A percentile compares a stretch with the other conserved stretches of the same genome.
Conservation (phyloP, 2,329 filamentous ascomycete genomes). For the Alternaria triticina region DNA sequence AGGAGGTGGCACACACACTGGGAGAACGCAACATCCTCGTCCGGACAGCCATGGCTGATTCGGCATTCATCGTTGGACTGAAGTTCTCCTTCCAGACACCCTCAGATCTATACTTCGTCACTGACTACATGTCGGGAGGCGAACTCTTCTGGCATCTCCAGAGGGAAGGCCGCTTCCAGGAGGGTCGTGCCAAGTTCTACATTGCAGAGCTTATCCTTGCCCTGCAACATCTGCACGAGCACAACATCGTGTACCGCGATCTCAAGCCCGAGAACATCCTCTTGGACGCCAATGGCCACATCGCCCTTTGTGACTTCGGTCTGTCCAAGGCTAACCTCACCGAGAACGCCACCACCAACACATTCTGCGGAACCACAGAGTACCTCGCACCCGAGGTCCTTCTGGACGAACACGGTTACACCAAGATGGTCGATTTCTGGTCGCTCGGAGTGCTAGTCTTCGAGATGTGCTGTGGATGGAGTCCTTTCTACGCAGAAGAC, state of each 20-base stretch:
- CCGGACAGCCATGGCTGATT: conserved; percentile 92
- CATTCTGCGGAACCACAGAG: conserved; percentile 97
- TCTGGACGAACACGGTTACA: conserved; percentile 95
- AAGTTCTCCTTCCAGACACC: conserved; percentile 99
- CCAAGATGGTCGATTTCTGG: conserved; percentile 99
- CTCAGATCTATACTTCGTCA: conserved; percentile 96
- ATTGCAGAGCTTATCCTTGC: conserved; percentile 97
- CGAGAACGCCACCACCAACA: conserved; percentile 97
- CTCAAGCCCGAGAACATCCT: conserved; percentile 98
- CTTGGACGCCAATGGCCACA: conserved; percentile 95
- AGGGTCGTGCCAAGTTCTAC: conserved; percentile 96
- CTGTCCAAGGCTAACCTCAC: conserved; percentile 96
- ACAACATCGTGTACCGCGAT: conserved; percentile 97
- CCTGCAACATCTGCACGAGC: conserved; percentile 91
- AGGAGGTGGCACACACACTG: conserved; percentile 96
- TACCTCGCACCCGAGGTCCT: conserved; percentile 96
- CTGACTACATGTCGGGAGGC: conserved; percentile 98
- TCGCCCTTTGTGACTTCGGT: conserved; percentile 96
- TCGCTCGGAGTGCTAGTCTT: conserved; percentile 96
- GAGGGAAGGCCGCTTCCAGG: conserved; percentile 94
- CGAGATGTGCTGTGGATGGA: conserved; percentile 99
- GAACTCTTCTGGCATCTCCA: conserved; percentile 99
- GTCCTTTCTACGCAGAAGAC: conserved; percentile 97
- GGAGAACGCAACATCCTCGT: conserved; percentile 97
- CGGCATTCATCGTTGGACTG: conserved; percentile 94